Percentiles rank a stretch among this genome's conserved stretches.
These are phyloP conservation scores for Penicillium fimorum DNA, from an alignment of 495 filamentous ascomycete species.

Conservation along the genomic window DNA sequence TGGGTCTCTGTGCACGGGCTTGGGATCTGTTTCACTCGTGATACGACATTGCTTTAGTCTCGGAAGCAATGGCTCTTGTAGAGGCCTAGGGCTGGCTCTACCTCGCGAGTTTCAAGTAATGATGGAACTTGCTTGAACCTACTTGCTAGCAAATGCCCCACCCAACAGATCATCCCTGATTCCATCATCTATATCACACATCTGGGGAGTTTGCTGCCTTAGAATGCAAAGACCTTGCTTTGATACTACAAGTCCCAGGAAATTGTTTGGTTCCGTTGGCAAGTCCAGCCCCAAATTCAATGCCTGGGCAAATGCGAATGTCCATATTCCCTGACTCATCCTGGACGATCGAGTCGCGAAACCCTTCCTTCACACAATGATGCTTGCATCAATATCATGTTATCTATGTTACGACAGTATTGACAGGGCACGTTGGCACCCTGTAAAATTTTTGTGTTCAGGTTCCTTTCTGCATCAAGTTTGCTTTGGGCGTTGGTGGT, in stretches of 20 bases:
- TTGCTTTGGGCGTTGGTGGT: constrained; percentile 19
- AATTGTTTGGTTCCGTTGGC: background rate
- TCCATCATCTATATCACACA: background rate
- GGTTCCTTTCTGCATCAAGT: constrained; percentile 11
- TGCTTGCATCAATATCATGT: constrained; percentile 26
- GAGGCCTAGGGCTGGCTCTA: background rate
- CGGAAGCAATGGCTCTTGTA: background rate
- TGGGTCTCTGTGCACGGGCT: constrained; percentile 78
- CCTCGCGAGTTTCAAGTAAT: constrained; percentile 3
- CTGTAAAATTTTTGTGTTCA: constrained; percentile 18
- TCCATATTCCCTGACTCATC: constrained; percentile 15
- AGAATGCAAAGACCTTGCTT: background rate
- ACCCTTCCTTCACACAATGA: constrained; percentile 16
- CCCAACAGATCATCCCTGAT: background rate
- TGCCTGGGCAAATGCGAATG: constrained; percentile 12
- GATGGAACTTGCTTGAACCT: constrained; percentile 9
- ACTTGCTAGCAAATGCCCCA: background rate
- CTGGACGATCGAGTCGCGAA: constrained; percentile 20
- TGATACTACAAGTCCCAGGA: background rate
- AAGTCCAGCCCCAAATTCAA: background rate
- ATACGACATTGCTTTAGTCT: constrained; percentile 21
- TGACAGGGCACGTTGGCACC: constrained; percentile 13
- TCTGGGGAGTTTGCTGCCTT: background rate
- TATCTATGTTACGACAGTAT: constrained; percentile 25
- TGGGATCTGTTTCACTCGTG: constrained; percentile 98